Base-by-base conservation (phyloP, 495 filamentous ascomycete genomes). In the Penicillium cataractarum region DNA sequence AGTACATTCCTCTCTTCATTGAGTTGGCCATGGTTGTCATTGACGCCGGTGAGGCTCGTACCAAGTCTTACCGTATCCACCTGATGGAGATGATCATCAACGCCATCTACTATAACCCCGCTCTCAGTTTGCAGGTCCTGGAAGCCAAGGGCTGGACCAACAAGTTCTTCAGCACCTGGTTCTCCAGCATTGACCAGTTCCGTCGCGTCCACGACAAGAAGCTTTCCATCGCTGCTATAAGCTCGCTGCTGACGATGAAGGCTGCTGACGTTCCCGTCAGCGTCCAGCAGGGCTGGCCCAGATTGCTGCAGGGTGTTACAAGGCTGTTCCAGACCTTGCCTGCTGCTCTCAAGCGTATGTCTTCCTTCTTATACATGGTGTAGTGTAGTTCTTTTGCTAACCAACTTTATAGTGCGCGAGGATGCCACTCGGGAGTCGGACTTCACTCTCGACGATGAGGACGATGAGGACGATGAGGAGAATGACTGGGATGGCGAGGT, bases 31-130 rank as follows among this genome's bases (percentile, higher is more conserved):
- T 98, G 94, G 79, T 75, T 27, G 87, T 91, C 31, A 86, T 99
- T 40, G 85, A 82, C 33, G 85, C 82, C 19, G 80, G 81, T 22
- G 90, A 96, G 59, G 81, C 89, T 37, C 91, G 88, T 71, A 80
- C 78, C 37, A 97, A 95, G 82, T 91, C 91, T 13, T 96, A 97
- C 79, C 86, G 89, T 65, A 91, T 99, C 46, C 94, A 98, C 75
- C 78, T 99, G 53, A 96, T 99, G 92, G 96, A 98, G 80, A 97
- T 99, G 90, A 86, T 98, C 55, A 95, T 99, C 83, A 98, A 99
- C 76, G 90, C 90, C 55, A 92, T 97, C 65, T 97, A 98, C 82
- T 98, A 98, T 79, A 97, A 97, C 78, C 92, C 95, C 3, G 73
- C 83, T 37, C 84, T 97, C 61, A 80, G 90, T 62, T 83, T 99